Percentiles rank a stretch among this genome's conserved stretches.
Conservation (phyloP, 768 basidiomycete genomes). For the Mycena pura region DNA sequence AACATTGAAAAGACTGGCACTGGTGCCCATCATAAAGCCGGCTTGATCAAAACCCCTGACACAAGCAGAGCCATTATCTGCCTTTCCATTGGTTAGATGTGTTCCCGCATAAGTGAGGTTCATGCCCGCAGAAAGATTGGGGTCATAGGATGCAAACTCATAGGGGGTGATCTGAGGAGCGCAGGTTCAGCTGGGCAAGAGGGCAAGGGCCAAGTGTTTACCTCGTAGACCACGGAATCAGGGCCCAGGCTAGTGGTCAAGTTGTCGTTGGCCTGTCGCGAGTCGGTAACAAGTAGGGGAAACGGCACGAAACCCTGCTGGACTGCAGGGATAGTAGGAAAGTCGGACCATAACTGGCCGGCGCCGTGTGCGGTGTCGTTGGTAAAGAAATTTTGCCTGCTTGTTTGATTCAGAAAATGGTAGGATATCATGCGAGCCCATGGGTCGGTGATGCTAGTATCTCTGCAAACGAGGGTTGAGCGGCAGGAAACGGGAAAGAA, state of each 20-base stretch:
- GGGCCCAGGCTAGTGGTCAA: constrained; percentile 46
- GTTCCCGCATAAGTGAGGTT: constrained; percentile 72
- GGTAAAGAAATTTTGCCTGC: constrained; percentile 62
- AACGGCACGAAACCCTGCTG: constrained; percentile 61
- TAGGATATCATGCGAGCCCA: constrained; percentile 73
- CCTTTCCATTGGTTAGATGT: constrained; percentile 60
- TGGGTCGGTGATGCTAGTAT: constrained; percentile 69
- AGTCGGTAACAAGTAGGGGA: constrained; percentile 69
- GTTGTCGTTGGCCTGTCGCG: constrained; percentile 54
- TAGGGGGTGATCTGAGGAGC: constrained; percentile 58
- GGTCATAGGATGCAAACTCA: constrained; percentile 80
- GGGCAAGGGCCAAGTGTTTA: constrained; percentile 33
- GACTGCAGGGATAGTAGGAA: constrained; percentile 59
- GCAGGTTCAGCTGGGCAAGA: not conserved
- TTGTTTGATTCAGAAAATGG: constrained; percentile 76
- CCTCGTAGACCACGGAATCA: constrained; percentile 64
- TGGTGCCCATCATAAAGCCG: constrained; percentile 77
- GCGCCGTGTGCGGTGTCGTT: constrained; percentile 69
- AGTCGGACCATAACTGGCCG: constrained; percentile 72
- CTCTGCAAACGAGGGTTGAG: constrained; percentile 40
- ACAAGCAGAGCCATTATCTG: constrained; percentile 64
- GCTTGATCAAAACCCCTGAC: constrained; percentile 78
- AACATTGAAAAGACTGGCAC: constrained; percentile 73
- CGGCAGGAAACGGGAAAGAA: not conserved
- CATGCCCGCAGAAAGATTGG: constrained; percentile 71